Base-by-base conservation (phyloP, 2,329 filamentous ascomycete genomes). In the Colletotrichum echinochloae region DNA sequence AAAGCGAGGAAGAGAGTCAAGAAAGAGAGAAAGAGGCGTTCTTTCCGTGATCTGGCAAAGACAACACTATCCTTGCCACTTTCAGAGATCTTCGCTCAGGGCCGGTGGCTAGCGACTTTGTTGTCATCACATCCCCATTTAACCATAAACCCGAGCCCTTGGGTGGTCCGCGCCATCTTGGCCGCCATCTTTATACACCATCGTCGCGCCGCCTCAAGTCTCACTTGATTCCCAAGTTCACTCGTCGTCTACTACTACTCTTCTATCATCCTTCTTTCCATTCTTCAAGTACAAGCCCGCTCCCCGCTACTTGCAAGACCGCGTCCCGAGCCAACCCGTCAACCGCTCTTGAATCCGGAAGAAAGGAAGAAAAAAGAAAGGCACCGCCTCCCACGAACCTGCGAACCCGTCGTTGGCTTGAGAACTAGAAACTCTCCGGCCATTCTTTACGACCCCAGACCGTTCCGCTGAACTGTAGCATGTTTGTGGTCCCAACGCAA, bases 401-500 rank as follows among this genome's bases (percentile, higher is more conserved):
- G 66, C 65, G 59, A 64, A 69, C 52, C 60, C 44, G 33, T 41
- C 48, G 68, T 74, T 79, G 78, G 78, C 74, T 78, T 67, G 75
- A 75, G 75, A 74, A 77, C 78, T 77, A 80, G 66, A 56, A 76
- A 76, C 73, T 74, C 74, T 76, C 76, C 76, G 78, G 74, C 69
- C 60, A 64, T 62, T 54, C 23, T 65, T 46, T 30, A 23, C 60
- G 49, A 70, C 37, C 49, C 33, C 44, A 61, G 70, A 73, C 72
- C 73, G 67, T 74, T 66, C 71, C 73, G 68, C 75, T 75, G 75
- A 75, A 77, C 73, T 74, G 76, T 80, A 79, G 78, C 76, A 77
- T 79, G 77, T 75, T 75, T 71, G 72, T 77, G 77, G 77, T 77
- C 74, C 76, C 75, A 76, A 76, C 77, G 74, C 75, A 76, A 72